Conservation (phyloP, 2,329 filamentous ascomycete species). For the Bipolaris bicolor region DNA sequence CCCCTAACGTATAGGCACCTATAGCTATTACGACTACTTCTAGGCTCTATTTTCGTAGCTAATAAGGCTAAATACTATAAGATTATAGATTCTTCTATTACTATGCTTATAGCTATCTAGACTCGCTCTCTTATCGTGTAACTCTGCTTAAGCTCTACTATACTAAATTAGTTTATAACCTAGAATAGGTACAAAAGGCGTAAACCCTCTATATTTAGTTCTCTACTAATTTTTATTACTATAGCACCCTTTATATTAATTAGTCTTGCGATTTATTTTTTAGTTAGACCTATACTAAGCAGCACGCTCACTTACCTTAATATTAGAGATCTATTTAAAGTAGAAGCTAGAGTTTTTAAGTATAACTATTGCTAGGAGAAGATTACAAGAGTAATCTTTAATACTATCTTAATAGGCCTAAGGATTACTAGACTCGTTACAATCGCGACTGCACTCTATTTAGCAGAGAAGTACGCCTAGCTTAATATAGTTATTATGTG, state of each 20-base stretch:
- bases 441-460: conserved; percentile 11
- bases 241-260: conserved; percentile 11
- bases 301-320: conserved; percentile 10
- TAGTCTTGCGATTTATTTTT: conserved; percentile 11
- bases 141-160: conserved; percentile 2
- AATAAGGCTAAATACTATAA: neutral
- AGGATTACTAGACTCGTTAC: conserved; percentile 2
- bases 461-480: conserved; percentile 7
- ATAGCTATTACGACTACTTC: conserved; percentile 4
- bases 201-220: conserved; percentile 10
- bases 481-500: conserved; percentile 12
- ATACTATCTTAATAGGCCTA: neutral
- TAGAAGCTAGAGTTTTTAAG: neutral
- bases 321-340: conserved; percentile 4
- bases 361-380: conserved; percentile 8
- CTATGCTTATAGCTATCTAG: neutral
- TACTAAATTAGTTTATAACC: neutral
- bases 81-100: neutral
- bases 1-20: conserved; percentile 6
- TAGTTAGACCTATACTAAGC: conserved; percentile 6
- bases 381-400: conserved; percentile 2
- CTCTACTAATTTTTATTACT: conserved; percentile 2
- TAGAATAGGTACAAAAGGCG: conserved; percentile 8
- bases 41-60: conserved; percentile 1
- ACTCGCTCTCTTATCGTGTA: neutral